These are phyloP conservation scores for Colletotrichum coccodes DNA, from an alignment of 2,329 filamentous ascomycete species.

Conservation along the genomic window DNA sequence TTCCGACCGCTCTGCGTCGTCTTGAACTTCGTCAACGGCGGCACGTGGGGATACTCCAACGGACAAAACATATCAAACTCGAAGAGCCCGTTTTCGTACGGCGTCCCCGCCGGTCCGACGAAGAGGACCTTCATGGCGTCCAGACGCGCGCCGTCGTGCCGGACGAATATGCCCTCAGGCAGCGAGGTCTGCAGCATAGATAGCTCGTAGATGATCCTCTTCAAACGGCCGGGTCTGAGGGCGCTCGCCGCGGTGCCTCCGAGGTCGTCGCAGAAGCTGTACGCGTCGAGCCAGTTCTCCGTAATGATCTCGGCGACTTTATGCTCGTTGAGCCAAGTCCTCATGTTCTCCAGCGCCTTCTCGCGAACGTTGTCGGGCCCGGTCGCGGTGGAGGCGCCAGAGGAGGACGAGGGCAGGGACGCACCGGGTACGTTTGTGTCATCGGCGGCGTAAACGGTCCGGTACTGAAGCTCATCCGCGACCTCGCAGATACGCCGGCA, in stretches of 20 bases:
- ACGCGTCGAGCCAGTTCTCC: background rate
- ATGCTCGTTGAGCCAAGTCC: background rate
- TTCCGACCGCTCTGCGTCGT: conserved; percentile 53
- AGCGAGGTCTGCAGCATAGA: conserved; percentile 55
- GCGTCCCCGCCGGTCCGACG: conserved; percentile 58
- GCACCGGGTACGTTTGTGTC: background rate
- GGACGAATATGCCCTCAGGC: conserved; percentile 61
- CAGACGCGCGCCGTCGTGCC: conserved; percentile 53
- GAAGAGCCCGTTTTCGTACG: conserved; percentile 64
- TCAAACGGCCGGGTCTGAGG: conserved; percentile 49
- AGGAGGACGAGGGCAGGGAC: background rate
- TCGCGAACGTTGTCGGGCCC: background rate
- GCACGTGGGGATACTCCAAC: conserved; percentile 50
- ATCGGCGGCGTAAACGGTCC: background rate
- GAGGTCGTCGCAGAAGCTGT: background rate
- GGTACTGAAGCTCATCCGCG: background rate
- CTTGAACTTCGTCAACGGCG: conserved; percentile 48
- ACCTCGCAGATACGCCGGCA: background rate
- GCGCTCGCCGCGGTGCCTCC: background rate
- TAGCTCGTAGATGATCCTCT: conserved; percentile 56
- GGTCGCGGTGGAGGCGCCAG: background rate
- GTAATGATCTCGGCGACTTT: background rate
- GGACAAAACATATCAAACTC: conserved; percentile 63
- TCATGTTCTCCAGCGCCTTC: background rate
- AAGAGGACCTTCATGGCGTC: conserved; percentile 63